phyloP scores from a whole-genome alignment of 2,329 filamentous ascomycete species.

The Phoma sp. region DNA sequence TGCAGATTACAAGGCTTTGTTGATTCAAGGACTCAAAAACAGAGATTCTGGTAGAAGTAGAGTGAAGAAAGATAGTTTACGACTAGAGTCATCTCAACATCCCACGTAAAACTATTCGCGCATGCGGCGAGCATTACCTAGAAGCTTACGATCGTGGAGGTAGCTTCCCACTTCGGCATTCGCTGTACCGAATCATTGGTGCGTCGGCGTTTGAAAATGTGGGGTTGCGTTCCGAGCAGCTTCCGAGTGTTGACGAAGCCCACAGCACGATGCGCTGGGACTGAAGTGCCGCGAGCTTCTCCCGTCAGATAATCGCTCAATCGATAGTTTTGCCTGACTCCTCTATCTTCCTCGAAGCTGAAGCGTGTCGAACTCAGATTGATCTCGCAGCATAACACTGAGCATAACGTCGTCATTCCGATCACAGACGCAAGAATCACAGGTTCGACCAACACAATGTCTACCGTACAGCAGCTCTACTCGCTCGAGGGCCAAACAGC shows the following conservation, averaged over 20 bases:
- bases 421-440: background rate
- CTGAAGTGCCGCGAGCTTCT: slow-evolving; percentile 8
- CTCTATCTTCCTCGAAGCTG: background rate
- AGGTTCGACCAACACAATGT: slow-evolving; percentile 28
- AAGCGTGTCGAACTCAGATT: no score
- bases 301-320: background rate
- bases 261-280: slow-evolving; percentile 15
- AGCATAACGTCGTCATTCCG: slow-evolving; percentile 7
- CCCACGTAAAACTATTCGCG: slow-evolving; percentile 24
- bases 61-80: background rate
- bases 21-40: background rate
- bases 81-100: slow-evolving; percentile 5
- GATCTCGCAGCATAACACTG: background rate
- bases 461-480: slow-evolving; percentile 53
- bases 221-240: slow-evolving; percentile 39
- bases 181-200: slow-evolving; percentile 30
- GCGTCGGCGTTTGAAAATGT: slow-evolving; percentile 25
- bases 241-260: slow-evolving; percentile 30
- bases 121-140: slow-evolving; percentile 33
- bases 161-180: slow-evolving; percentile 41
- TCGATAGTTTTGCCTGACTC: background rate
- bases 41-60: background rate
- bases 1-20: background rate
- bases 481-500: slow-evolving; percentile 59
- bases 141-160: slow-evolving; percentile 32